Evolutionary conservation across 2,329 filamentous ascomycete species (phyloP).

Genomic region (Alternaria sp.): DNA sequence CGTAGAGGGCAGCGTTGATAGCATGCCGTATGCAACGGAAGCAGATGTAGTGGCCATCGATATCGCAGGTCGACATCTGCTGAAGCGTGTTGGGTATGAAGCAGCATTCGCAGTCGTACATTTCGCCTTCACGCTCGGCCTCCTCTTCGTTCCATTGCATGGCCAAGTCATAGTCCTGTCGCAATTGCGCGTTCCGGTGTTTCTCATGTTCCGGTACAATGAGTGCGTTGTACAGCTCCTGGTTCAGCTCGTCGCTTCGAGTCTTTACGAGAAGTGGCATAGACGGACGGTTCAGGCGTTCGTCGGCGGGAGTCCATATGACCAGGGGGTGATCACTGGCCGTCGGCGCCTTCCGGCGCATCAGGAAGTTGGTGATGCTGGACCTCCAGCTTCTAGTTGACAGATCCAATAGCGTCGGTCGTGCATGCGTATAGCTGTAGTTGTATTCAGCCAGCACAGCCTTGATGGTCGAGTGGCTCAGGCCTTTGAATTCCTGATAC

Average conservation of each 20-base stretch:
- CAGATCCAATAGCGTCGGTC: slow-evolving; percentile 71
- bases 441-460: slow-evolving; percentile 82
- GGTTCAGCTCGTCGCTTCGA: slow-evolving; percentile 62
- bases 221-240: slow-evolving; percentile 56
- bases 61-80: slow-evolving; percentile 73
- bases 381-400: slow-evolving; percentile 79
- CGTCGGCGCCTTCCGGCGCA: slow-evolving; percentile 65
- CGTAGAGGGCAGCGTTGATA: slow-evolving; percentile 86
- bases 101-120: slow-evolving; percentile 79
- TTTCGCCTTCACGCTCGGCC: slow-evolving; percentile 54
- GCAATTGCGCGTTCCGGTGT: slow-evolving; percentile 48
- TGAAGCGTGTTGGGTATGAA: slow-evolving; percentile 75
- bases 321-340: slow-evolving; percentile 64
- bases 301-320: slow-evolving; percentile 66
- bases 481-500: slow-evolving; percentile 76
- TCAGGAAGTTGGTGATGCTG: slow-evolving; percentile 73
- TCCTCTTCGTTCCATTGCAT: slow-evolving; percentile 56
- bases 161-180: slow-evolving; percentile 52
- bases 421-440: slow-evolving; percentile 75
- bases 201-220: slow-evolving; percentile 52
- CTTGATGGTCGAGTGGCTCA: slow-evolving; percentile 75
- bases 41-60: slow-evolving; percentile 75
- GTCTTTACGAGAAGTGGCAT: slow-evolving; percentile 70
- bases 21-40: slow-evolving; percentile 83
- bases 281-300: slow-evolving; percentile 59